Evolutionary conservation across 805 yeast genomes (phyloP).

Genomic region (Starmerella davenportii): DNA sequence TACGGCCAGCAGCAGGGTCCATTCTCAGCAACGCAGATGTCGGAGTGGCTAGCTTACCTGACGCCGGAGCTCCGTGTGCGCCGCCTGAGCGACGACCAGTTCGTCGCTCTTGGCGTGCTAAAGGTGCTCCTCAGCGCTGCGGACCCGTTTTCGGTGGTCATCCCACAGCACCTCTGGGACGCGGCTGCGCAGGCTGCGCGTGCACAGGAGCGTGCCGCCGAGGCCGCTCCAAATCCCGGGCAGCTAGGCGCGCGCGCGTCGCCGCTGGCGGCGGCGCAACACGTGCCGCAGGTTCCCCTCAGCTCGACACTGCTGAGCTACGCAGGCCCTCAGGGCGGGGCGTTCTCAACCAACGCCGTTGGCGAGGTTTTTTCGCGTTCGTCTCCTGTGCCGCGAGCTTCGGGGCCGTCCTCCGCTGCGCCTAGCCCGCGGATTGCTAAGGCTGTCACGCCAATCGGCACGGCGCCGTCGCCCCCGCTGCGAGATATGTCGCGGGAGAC

Average conservation of each 20-base stretch:
- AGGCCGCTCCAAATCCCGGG: neutral
- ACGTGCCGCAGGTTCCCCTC: neutral
- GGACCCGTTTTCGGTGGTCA: constrained; percentile 37
- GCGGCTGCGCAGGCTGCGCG: neutral
- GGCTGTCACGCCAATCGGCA: neutral
- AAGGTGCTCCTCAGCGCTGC: constrained; percentile 32
- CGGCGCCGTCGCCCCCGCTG: too few species aligned
- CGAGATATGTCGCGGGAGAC: too few species aligned
- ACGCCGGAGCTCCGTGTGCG: constrained; percentile 37
- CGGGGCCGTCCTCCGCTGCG: too few species aligned
- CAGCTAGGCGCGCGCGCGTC: neutral
- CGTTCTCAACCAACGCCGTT: too few species aligned
- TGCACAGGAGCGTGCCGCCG: neutral
- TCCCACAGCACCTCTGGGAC: constrained; percentile 13
- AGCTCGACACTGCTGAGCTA: too few species aligned
- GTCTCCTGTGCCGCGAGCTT: too few species aligned
- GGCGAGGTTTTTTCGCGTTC: too few species aligned
- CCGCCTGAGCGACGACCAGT: constrained; percentile 37
- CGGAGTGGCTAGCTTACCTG: constrained; percentile 40
- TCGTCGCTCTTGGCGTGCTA: constrained; percentile 36
- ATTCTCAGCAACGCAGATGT: constrained; percentile 56
- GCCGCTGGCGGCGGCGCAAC: neutral
- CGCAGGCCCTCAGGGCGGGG: too few species aligned
- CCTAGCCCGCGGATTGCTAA: too few species aligned
- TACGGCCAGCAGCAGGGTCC: constrained; percentile 65